Base-by-base conservation (phyloP, 2,329 filamentous ascomycete genomes). In the Fusarium zealandicum region DNA sequence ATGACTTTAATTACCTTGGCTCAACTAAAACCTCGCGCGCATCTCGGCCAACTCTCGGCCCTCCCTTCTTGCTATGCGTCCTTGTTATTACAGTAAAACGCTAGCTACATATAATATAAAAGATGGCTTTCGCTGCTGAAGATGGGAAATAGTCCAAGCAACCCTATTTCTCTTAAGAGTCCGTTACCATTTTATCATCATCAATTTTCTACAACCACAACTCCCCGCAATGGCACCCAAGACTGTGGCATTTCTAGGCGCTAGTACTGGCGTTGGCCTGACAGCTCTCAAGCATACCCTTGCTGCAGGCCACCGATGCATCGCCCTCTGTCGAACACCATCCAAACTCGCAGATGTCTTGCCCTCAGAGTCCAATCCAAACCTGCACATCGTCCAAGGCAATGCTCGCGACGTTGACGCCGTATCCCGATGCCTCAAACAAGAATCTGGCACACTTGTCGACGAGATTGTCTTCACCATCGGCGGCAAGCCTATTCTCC, bases 191-290 rank as follows among this genome's bases (percentile, higher is more conserved):
- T n/a, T n/a, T n/a, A n/a, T n/a, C n/a, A n/a, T n/a, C n/a, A n/a
- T n/a, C n/a, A n/a, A n/a, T n/a, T 16, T 18, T 4, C 12, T 18
- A 25, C 27, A 16, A 17, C 22, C 40, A 11, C 8, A 40, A 11
- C 30, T 46, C 18, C 27, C 8, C 25, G 37, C 3, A 10, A 65
- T 61, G 53, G n/a, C 51, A 12, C 2, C 35, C 27, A 68, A 78
- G 57, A 76, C 78, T 4, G 68, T 83, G 49, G 74, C 78, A 37
- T 82, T 85, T 72, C 74, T 84, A 46, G 82, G 82, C 53, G 79
- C 81, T 35, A 83, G 78, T 17, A 77, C 76, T 28, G 82, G 82
- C 40, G 74, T 74, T 57, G 80, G 76, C 46, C 75, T 82, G 50
- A 70, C 79, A 3, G 73, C 75, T 13, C 76, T 85, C 33, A 74